phyloP scores from a whole-genome alignment of 345 rosid genomes.

The Eucalyptus virginea region DNA sequence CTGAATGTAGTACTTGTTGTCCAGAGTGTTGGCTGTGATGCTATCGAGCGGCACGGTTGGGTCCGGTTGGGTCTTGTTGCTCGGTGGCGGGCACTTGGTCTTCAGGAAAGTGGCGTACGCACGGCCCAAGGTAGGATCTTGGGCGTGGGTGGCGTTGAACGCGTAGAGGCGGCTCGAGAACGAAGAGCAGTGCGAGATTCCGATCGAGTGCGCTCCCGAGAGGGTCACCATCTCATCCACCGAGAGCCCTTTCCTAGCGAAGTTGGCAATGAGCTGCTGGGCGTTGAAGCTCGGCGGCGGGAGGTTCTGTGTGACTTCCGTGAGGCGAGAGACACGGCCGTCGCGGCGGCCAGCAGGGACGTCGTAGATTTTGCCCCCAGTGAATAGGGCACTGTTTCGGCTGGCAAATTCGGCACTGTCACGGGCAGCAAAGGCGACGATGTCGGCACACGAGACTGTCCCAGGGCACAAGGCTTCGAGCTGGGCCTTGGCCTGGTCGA shows the following conservation, averaged over 20 bases:
- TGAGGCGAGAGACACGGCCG: constrained; percentile 11
- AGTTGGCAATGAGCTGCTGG: constrained; percentile 5
- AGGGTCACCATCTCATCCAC: constrained; percentile 40
- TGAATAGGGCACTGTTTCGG: constrained; percentile 5
- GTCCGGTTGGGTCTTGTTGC: background rate
- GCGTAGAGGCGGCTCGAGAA: constrained; percentile 19
- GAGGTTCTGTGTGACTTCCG: constrained; percentile 8
- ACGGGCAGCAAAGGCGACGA: constrained; percentile 31
- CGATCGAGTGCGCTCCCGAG: constrained; percentile 36
- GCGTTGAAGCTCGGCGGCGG: constrained; percentile 9
- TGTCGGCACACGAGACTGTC: constrained; percentile 37
- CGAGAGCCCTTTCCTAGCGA: constrained; percentile 18
- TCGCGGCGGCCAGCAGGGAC: constrained; percentile 34
- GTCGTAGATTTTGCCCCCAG: constrained; percentile 8
- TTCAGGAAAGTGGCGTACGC: constrained; percentile 11
- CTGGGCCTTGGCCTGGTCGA: constrained; percentile 20
- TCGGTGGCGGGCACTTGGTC: constrained; percentile 15
- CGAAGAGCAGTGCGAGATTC: constrained; percentile 24
- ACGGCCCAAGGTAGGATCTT: constrained; percentile 22
- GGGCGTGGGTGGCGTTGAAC: constrained; percentile 13
- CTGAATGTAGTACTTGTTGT: constrained; percentile 22
- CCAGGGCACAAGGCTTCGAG: constrained; percentile 21
- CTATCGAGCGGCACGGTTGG: constrained; percentile 1
- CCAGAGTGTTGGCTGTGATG: constrained; percentile 7
- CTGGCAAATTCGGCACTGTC: constrained; percentile 3